Evolutionary conservation across 1,139 yeast genomes (phyloP), one percentile per base, ranked within the genome.

Genomic region (Hyphopichia pseudoburtonii): DNA sequence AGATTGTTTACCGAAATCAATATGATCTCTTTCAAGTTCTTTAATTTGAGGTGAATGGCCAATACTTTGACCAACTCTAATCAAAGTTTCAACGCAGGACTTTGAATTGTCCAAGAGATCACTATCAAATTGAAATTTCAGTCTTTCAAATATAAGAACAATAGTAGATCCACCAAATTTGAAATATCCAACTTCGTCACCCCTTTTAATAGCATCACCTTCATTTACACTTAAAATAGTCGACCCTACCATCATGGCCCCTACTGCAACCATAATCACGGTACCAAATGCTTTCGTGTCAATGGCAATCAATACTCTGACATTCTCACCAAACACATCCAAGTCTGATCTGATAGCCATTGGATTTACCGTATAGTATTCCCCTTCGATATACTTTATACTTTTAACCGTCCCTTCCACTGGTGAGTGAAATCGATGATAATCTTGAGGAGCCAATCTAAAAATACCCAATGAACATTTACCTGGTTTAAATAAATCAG

Each of bases 191-290:
- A 92, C 64, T 53, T 92, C 97, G 32, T 86, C 94, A 6, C 92
- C 86, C 37, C 92, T 70, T 12, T 62, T 52, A 5, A 90, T 72
- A 1, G 40, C 34, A 29, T 80, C 80, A 3, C 87, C 88, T 32
- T 73, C 77, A 35, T 73, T 54, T n/a, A 80, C 82, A 0, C 92
- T 82, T 26, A 90, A 61, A 0, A 88, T 76, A 3, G 83, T 89
- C 2, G 96, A 85, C 0, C 97, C 97, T 3, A 92, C 98, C 97
- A 92, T 89, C 97, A 92, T 92, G 1, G 98, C 98, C 18, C 98
- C 98, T 7, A 92, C 88, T 6, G 95, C 81, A 18, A 88, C 78
- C 64, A 87, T 73, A 47, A 86, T 69, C 14, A 92, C 86, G 0
- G 77, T 71, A 0, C 97, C 97, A 60, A 86, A 89, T 18, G 74